phyloP scores from a whole-genome alignment of 805 yeast species.

The Scheffersomyces coipomensis region DNA sequence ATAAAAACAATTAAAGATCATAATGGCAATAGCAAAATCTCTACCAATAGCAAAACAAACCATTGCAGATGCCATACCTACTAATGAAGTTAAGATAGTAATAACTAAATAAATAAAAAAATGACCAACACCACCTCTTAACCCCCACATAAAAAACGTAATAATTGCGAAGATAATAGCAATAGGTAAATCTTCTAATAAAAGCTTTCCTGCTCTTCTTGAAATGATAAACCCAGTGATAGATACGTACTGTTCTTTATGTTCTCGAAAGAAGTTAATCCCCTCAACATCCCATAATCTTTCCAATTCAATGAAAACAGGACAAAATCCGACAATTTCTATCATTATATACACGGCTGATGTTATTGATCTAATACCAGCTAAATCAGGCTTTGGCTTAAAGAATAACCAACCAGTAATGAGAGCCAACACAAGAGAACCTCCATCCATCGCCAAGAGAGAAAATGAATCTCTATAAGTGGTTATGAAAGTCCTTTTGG shows the following conservation, averaged over 20 bases:
- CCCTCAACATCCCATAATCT: constrained; percentile 41
- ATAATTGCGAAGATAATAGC: constrained; percentile 58
- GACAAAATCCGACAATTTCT: constrained; percentile 40
- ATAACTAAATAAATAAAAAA: constrained; percentile 67
- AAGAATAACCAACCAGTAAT: constrained; percentile 77
- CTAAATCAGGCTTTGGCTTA: constrained; percentile 55
- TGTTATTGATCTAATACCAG: constrained; percentile 63
- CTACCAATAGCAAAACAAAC: constrained; percentile 53
- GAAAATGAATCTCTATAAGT: constrained; percentile 33
- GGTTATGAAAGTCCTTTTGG: constrained; percentile 31
- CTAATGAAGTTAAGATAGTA: constrained; percentile 53
- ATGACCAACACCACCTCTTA: constrained; percentile 36
- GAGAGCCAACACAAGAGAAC: constrained; percentile 50
- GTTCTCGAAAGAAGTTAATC: constrained; percentile 49
- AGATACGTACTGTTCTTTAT: constrained; percentile 66
- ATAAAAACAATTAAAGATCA: constrained; percentile 61
- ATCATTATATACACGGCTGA: constrained; percentile 35
- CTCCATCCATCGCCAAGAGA: constrained; percentile 35
- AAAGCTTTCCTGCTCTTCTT: constrained; percentile 61
- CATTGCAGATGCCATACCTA: constrained; percentile 56
- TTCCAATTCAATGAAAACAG: constrained; percentile 38
- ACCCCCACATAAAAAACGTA: constrained; percentile 77
- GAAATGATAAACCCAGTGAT: constrained; percentile 65
- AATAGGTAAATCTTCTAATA: constrained; percentile 68
- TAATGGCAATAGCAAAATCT: constrained; percentile 60